Base-by-base conservation (phyloP, 805 yeast species). In the Nakazawaea wickerhamii region DNA sequence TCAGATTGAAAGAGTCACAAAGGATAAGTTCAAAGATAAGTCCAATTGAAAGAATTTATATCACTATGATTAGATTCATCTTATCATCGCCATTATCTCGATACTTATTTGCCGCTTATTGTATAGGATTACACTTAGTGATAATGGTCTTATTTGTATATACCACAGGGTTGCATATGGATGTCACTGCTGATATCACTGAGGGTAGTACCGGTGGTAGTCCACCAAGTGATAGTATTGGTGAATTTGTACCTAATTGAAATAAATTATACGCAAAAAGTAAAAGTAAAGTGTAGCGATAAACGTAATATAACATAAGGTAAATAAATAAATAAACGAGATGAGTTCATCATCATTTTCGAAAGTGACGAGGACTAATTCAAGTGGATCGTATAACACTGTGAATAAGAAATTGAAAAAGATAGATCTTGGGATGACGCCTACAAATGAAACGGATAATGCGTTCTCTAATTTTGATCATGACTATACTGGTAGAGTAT, bases 31-130 rank as follows among this genome's bases (percentile, higher is more conserved):
- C 89, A 6, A 73, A 77, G 37, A 68, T 89, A 58, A 79, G 90
- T 2, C 84, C 93, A 2, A 57, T 84, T 44, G 97, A 93, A 52
- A 70, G 95, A 46, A 61, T 85, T n/a, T 84, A 82, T 49, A 77
- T 80, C 46, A 77, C 80, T 44, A 70, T 84, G 47, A 82, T 95
- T 1, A 70, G 86, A 50, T 74, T 84, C 0, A 75, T 89, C n/a
- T 64, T 89, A 45, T 82, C 90, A 14, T 86, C 86, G 40, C 71
- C 83, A 49, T 63, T 78, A 13, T 79, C 90, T 7, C 64, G 97
- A 53, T 73, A 81, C 70, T 57, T 84, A 34, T 87, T 88, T 59
- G 70, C 87, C 36, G 67, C 69, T 3, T 90, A 90, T 59, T 84
- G 95, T 54, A 53, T 77, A 10, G 84, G 84, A 5, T 63, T 91